Percentiles rank a stretch among this genome's conserved stretches.
Conservation (phyloP, 23 red algal species). For the Chondrus crispus region DNA sequence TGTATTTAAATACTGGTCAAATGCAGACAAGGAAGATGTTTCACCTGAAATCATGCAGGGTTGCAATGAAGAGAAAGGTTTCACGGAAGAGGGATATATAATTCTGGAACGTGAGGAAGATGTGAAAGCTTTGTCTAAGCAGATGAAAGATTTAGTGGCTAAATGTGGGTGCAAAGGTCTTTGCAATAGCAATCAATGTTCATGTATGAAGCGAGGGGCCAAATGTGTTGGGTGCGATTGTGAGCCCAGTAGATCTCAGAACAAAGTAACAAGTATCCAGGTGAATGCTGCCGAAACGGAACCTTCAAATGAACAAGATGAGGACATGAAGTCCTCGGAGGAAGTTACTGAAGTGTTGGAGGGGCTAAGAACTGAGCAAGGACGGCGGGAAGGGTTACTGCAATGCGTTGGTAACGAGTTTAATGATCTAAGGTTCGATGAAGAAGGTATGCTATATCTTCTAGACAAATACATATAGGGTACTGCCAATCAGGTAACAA, state of each 20-base stretch:
- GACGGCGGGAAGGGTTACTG: not conserved
- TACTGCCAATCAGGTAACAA: no score
- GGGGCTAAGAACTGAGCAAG: not conserved
- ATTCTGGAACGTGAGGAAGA: not conserved
- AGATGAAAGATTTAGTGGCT: not conserved
- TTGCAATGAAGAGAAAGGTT: not conserved
- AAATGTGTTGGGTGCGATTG: conserved; percentile 20
- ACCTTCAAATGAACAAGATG: not conserved
- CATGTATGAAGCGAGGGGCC: not conserved
- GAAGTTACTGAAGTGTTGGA: not conserved
- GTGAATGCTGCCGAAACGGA: not conserved
- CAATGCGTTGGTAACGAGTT: not conserved
- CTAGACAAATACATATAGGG: not conserved
- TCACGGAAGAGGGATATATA: not conserved
- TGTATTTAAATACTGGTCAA: not conserved
- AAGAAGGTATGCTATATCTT: not conserved
- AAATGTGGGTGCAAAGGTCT: not conserved
- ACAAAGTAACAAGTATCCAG: not conserved
- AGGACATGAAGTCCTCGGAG: not conserved
- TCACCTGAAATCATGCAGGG: not conserved
- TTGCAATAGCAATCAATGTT: not conserved
- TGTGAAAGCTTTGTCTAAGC: not conserved
- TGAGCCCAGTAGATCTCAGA: not conserved
- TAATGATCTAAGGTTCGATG: not conserved
- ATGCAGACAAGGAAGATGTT: not conserved